These are phyloP conservation scores for Allodekkera sacchari DNA, from an alignment of 805 yeast genomes.

Conservation along the genomic window DNA sequence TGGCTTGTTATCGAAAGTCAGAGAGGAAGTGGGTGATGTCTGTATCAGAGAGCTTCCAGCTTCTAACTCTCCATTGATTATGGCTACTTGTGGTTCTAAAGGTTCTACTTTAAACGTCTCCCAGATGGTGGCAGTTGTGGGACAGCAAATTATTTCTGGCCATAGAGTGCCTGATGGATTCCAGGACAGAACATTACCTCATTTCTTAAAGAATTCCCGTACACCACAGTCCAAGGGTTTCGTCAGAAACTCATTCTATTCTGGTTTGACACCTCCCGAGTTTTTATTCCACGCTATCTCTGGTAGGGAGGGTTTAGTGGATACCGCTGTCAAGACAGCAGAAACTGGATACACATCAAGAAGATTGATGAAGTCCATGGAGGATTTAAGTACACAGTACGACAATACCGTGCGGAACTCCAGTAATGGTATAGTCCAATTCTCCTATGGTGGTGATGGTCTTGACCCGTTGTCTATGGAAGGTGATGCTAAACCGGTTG, in stretches of 20 bases:
- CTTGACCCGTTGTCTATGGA: constrained; percentile 98
- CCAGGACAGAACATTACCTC: constrained; percentile 97
- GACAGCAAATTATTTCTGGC: constrained; percentile 98
- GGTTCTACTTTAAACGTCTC: constrained; percentile 97
- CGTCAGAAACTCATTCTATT: constrained; percentile 88
- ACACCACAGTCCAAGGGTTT: constrained; percentile 98
- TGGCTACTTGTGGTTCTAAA: constrained; percentile 99
- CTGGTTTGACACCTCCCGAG: constrained; percentile 95
- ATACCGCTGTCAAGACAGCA: constrained; percentile 98
- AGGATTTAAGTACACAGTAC: constrained; percentile 88
- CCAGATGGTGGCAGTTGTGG: constrained; percentile 99
- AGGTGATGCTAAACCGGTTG: constrained; percentile 96
- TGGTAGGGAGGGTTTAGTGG: constrained; percentile 99
- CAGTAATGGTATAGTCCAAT: constrained; percentile 92
- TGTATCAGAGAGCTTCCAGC: constrained; percentile 88
- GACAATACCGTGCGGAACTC: constrained; percentile 95
- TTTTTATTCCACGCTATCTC: constrained; percentile 97
- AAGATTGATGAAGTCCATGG: constrained; percentile 76
- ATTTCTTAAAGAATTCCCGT: constrained; percentile 89
- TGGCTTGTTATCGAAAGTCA: constrained; percentile 89
- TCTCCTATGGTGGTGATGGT: constrained; percentile 97
- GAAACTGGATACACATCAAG: constrained; percentile 98
- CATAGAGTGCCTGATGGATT: constrained; percentile 99
- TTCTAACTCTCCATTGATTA: constrained; percentile 90
- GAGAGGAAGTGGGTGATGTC: constrained; percentile 98